These are phyloP conservation scores for Colletotrichum zoysiae DNA, from an alignment of 2,329 filamentous ascomycete genomes.

Conservation along the genomic window DNA sequence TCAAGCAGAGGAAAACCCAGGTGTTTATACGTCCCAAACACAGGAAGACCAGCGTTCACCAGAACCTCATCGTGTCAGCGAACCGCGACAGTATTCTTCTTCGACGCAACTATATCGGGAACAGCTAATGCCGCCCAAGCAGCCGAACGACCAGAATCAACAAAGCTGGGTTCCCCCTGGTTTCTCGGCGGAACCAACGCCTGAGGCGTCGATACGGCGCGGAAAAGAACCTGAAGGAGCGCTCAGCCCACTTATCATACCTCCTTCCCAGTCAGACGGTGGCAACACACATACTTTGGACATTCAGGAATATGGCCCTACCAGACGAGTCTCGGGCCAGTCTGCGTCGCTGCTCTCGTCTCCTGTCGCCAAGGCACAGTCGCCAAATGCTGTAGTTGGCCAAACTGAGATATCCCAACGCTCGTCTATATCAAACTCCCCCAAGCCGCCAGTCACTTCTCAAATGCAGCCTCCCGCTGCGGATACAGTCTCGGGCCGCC, in stretches of 20 bases:
- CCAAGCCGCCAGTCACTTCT: not conserved
- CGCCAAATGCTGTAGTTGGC: not conserved
- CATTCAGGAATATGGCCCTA: not conserved
- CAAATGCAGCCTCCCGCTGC: slow-evolving; percentile 13
- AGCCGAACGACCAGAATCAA: not conserved
- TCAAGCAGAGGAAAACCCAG: not conserved
- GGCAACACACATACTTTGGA: slow-evolving; percentile 10
- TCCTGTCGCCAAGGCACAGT: slow-evolving; percentile 12
- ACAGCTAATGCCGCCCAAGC: not conserved
- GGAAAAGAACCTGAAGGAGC: not conserved
- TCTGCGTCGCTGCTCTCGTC: slow-evolving; percentile 4
- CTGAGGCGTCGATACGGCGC: not conserved
- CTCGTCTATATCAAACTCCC: slow-evolving; percentile 22
- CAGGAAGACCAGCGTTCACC: not conserved
- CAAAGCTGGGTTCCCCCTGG: not conserved
- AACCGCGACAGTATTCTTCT: not conserved
- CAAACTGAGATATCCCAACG: slow-evolving; percentile 12
- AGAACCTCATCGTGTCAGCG: not conserved
- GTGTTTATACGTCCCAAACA: not conserved
- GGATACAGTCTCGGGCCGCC: not conserved
- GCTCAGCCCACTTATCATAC: not conserved
- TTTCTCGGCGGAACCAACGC: slow-evolving; percentile 2
- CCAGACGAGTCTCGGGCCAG: slow-evolving; percentile 3
- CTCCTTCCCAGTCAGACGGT: slow-evolving; percentile 1
- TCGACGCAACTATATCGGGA: not conserved